A percentile compares a stretch with the other conserved stretches of the same genome.
These are phyloP conservation scores for Ophiostoma fasciatum DNA, from an alignment of 2,329 filamentous ascomycete species.

Conservation along the genomic window DNA sequence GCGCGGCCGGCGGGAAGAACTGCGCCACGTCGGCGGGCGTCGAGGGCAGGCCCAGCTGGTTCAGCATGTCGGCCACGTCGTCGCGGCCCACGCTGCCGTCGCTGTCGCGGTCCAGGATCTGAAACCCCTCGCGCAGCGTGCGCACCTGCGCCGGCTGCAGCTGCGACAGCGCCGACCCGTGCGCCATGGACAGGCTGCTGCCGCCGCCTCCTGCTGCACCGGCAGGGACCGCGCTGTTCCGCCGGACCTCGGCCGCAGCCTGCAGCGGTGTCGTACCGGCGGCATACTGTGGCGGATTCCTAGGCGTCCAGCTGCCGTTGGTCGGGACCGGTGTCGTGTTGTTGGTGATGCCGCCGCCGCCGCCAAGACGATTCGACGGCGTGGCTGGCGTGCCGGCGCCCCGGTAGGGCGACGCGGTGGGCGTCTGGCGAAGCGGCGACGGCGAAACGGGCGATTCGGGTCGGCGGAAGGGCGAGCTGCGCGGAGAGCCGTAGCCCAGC, in stretches of 20 bases:
- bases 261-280: constrained; percentile 14
- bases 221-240: no score
- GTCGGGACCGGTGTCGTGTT: constrained; percentile 23
- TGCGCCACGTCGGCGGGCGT: constrained; percentile 53
- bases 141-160: constrained; percentile 71
- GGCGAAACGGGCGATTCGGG: constrained; percentile 51
- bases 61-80: constrained; percentile 76
- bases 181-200: constrained; percentile 17
- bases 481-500: constrained; percentile 54
- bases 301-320: constrained; percentile 24
- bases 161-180: constrained; percentile 48
- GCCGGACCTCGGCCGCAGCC: constrained; percentile 21
- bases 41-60: constrained; percentile 68
- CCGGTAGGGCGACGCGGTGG: constrained; percentile 46
- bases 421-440: constrained; percentile 46
- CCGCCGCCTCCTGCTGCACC: no score
- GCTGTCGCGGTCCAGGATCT: constrained; percentile 80
- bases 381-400: constrained; percentile 13
- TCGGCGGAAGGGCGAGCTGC: constrained; percentile 49
- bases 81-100: constrained; percentile 70
- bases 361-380: constrained; percentile 22
- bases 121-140: constrained; percentile 82
- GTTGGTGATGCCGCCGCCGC: constrained; percentile 17
- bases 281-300: constrained; percentile 13
- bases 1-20: constrained; percentile 64